Base-by-base conservation (phyloP, 148 eudicot species). In the Chenopodium formosanum region DNA sequence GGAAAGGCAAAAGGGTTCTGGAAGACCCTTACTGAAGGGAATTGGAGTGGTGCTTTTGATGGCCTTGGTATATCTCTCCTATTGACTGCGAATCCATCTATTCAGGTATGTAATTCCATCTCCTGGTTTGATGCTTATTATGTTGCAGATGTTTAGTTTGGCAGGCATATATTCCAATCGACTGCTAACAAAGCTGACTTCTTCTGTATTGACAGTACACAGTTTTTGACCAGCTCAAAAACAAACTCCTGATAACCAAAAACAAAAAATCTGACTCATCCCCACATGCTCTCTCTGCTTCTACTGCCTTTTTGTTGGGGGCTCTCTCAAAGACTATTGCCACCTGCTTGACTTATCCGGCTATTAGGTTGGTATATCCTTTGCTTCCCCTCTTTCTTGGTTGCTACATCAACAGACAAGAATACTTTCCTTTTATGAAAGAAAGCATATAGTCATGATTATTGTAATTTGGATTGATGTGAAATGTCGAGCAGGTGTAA, bases 61-160 rank as follows among this genome's bases (percentile, higher is more conserved):
- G 99, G 97, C 79, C 90, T 96, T 53, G 97, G 97, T 81, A 94
- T 96, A 52, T 92, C 99, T 84, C 97, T 96, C 56, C 95, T 96
- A 50, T 89, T 96, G 67, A 90, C 98, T 40, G 79, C 94, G 71
- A 96, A 96, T 88, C 99, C 98, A 31, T 89, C 99, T 29, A 96
- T 96, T 48, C 99, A 96, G 98, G 99, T 96, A 79, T 47, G n/a
- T 70, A 27, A 44, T 81, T 47, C 25, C 73, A 37, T 64, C 73
- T 74, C 44, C 75, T 76, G 4, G 52, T 20, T 9, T 44, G 4
- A 48, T 64, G 11, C 25, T 47, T 74, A 2, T 11, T 7, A 37
- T 44, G 13, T 44, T 9, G 16, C 25, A 78, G 64, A 32, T 46
- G 32, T 67, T 23, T 9, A 27, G 17, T 78, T 19, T 72, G 2